Percentiles rank a stretch among this genome's conserved stretches.
Conservation (phyloP, 2,329 filamentous ascomycete species). For the Fonsecaea monophora region DNA sequence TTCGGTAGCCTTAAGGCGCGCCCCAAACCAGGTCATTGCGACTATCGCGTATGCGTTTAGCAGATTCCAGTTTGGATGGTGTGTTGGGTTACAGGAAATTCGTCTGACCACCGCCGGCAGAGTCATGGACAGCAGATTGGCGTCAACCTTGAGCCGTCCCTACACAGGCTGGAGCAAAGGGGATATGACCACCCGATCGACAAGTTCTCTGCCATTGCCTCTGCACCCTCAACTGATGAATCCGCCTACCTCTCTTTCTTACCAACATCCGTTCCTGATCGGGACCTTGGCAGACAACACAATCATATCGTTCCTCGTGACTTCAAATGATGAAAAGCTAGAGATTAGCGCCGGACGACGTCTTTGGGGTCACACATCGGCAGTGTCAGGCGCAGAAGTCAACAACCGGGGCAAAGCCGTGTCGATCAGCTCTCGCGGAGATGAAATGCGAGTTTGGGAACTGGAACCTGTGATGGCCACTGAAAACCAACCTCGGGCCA, state of each 20-base stretch:
- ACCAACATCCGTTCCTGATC: conserved; percentile 84
- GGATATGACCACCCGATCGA: conserved; percentile 38
- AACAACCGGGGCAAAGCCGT: conserved; percentile 85
- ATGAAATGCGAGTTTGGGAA: conserved; percentile 86
- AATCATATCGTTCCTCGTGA: conserved; percentile 79
- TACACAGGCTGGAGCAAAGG: conserved; percentile 20
- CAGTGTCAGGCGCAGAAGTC: conserved; percentile 83
- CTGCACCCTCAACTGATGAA: conserved; percentile 45
- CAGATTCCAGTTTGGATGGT: conserved; percentile 80
- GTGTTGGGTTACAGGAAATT: conserved; percentile 88
- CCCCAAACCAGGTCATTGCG: conserved; percentile 69
- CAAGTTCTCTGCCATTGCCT: conserved; percentile 43
- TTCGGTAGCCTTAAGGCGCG: conserved; percentile 77
- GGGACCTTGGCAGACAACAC: conserved; percentile 88
- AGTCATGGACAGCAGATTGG: conserved; percentile 31
- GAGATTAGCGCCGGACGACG: conserved; percentile 75
- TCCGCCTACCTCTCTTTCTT: conserved; percentile 70
- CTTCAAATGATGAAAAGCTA: conserved; percentile 69
- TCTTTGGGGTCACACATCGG: conserved; percentile 91
- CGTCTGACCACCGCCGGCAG: conserved; percentile 48
- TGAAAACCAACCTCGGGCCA: conserved; percentile 53
- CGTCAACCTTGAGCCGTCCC: conserved; percentile 35
- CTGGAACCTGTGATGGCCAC: conserved; percentile 66
- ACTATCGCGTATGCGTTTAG: conserved; percentile 87
- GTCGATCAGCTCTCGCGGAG: conserved; percentile 81